Percentiles rank a stretch among this genome's conserved stretches.
Conservation (phyloP, 352 stramenopile genomes). For the Phytophthora pluvialis region DNA sequence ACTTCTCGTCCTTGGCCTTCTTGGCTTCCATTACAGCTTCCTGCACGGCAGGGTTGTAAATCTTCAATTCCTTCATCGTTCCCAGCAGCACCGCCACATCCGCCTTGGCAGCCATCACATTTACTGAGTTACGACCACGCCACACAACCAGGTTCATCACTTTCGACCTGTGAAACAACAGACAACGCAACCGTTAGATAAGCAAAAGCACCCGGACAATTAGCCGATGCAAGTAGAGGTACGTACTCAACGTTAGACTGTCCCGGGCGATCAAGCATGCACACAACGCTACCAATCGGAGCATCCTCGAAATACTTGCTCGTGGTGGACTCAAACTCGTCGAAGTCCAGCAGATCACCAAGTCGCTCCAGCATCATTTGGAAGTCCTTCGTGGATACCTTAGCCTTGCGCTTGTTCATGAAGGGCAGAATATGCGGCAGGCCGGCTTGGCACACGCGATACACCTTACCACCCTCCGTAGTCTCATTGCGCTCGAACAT, state of each 20-base stretch:
- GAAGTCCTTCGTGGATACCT: constrained; percentile 73
- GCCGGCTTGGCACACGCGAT: constrained; percentile 91
- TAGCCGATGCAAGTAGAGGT: not conserved
- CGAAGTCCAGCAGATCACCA: constrained; percentile 83
- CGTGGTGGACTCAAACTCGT: constrained; percentile 74
- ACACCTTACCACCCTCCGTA: constrained; percentile 68
- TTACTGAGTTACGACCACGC: constrained; percentile 87
- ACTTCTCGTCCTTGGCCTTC: constrained; percentile 53
- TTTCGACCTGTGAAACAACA: constrained; percentile 54
- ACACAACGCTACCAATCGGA: constrained; percentile 82
- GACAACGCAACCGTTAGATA: constrained; percentile 22
- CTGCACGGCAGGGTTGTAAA: constrained; percentile 61
- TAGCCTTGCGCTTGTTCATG: constrained; percentile 72
- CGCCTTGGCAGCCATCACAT: constrained; percentile 86
- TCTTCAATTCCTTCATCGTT: constrained; percentile 87
- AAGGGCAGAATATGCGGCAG: constrained; percentile 85
- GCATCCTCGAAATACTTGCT: constrained; percentile 57
- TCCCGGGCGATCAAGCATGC: constrained; percentile 63
- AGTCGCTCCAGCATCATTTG: constrained; percentile 88
- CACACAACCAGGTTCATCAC: constrained; percentile 88
- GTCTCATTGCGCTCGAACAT: constrained; percentile 93
- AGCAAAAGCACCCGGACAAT: not conserved
- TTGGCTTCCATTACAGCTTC: constrained; percentile 56
- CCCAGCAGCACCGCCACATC: constrained; percentile 77
- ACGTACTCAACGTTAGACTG: constrained; percentile 78